Evolutionary conservation across 2,329 filamentous ascomycete genomes (phyloP).

Genomic region (Ceratocystis papillata): DNA sequence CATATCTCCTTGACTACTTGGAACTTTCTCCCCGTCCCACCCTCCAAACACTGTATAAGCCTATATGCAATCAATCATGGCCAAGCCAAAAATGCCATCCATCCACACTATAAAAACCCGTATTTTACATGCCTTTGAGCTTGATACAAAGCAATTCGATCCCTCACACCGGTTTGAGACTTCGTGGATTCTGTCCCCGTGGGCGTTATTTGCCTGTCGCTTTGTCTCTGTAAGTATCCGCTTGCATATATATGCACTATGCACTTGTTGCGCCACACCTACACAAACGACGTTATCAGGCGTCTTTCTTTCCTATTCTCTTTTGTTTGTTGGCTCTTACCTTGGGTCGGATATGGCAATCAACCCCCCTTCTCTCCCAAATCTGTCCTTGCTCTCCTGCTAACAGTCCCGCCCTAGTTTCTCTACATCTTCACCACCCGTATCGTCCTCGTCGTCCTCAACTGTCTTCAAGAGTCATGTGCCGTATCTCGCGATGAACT

Average conservation of each 20-base stretch:
- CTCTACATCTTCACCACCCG: constrained; percentile 61
- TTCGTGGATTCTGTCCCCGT: constrained; percentile 67
- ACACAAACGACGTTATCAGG: too few relatives aligned
- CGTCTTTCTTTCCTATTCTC: neutral
- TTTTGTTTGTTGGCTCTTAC: too few relatives aligned
- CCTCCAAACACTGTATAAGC: neutral
- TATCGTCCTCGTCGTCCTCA: constrained; percentile 58
- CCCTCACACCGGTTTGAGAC: constrained; percentile 60
- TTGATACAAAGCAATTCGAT: constrained; percentile 40
- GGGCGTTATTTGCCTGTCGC: constrained; percentile 48
- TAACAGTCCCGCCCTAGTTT: constrained; percentile 31
- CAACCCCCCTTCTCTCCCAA: too few relatives aligned
- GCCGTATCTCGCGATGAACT: constrained; percentile 46
- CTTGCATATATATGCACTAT: neutral
- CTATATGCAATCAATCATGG: neutral
- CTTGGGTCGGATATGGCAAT: neutral
- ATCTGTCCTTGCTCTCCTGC: neutral
- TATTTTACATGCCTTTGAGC: constrained; percentile 30
- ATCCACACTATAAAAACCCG: neutral
- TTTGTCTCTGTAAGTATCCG: constrained; percentile 40
- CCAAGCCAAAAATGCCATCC: neutral
- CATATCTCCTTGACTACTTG: neutral
- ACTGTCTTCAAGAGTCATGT: constrained; percentile 42
- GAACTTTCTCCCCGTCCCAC: neutral
- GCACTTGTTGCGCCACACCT: neutral